Percentiles rank a stretch among this genome's conserved stretches.
These are phyloP conservation scores for Picea sitchensis DNA, from an alignment of 75 land plant species.

Conservation along the genomic window DNA sequence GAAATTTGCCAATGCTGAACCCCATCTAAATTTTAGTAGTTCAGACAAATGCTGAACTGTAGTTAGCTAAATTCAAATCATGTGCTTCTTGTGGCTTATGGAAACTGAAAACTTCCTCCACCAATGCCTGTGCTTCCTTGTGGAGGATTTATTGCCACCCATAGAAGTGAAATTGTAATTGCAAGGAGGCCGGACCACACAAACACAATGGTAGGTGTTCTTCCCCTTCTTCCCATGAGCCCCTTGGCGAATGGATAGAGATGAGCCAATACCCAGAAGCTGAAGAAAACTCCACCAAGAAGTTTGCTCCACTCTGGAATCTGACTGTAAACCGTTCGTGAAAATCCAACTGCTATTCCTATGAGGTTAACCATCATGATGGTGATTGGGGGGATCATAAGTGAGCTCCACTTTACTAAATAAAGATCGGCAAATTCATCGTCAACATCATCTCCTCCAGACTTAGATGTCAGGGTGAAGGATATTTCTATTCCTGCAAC, in stretches of 20 bases:
- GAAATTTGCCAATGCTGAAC: too few relatives aligned
- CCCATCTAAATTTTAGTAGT: too few relatives aligned
- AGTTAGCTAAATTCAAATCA: too few relatives aligned
- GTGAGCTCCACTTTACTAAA: constrained; percentile 51
- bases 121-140: constrained; percentile 20
- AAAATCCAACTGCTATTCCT: constrained; percentile 65
- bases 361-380: constrained; percentile 52
- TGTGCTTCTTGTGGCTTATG: constrained; percentile 14
- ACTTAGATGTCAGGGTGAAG: constrained; percentile 60
- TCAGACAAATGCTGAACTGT: too few relatives aligned
- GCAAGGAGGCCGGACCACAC: constrained; percentile 82
- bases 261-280: constrained; percentile 67
- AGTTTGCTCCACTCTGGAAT: constrained; percentile 70
- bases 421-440: constrained; percentile 60
- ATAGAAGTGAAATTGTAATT: constrained; percentile 68
- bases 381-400: constrained; percentile 57
- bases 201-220: constrained; percentile 73
- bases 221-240: constrained; percentile 69
- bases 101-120: constrained; percentile 44
- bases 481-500: constrained; percentile 59
- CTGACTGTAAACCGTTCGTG: constrained; percentile 57
- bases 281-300: constrained; percentile 60
- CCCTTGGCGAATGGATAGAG: constrained; percentile 75
- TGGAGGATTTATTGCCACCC: constrained; percentile 62
- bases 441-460: constrained; percentile 38